Evolutionary conservation across 2,329 filamentous ascomycete species (phyloP), one percentile per base, ranked within the genome.

Genomic region (Triangularia setosa): DNA sequence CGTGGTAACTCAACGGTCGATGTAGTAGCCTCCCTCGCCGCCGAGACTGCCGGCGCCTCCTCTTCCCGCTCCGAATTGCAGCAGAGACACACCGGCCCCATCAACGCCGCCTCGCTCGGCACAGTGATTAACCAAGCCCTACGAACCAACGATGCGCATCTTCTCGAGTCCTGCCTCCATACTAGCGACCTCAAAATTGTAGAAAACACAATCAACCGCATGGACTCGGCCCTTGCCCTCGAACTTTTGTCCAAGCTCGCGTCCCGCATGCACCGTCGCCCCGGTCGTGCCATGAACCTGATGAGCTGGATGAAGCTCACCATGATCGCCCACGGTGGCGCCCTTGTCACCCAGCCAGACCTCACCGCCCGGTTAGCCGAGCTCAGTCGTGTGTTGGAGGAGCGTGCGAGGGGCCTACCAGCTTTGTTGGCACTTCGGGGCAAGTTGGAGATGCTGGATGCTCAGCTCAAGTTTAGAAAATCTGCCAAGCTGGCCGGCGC

Each of bases 221-320:
- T 98, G 65, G 92, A 96, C 71, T 96, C 93, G 27, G 84, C 88
- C 2, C 87, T 97, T 24, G 93, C 95, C 6, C 89, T 88, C 35
- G 84, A 81, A 7, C 84, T 99, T 9, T 85, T 99, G 64, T 87
- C 88, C 72, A 93, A 92, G 76, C 85, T 99, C 60, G 92, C 95
- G 8, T 90, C 96, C 70, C 86, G 93, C 65, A 86, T 99, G 75
- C 90, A 97, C 77, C 87, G 90, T 69, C 87, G 92, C 54, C 95
- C 95, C 1, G 95, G 94, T 3, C 87, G 95, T 62, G 94, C 95
- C 14, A 93, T 93, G 60, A 91, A 89, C 73, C 85, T 99, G 30
- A 93, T 97, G 84, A 87, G 90, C 16, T 99, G 95, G 93, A 90
- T 98, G 53, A 93, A 97, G 78, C 97, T 93, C 92, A 94, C 92